Percentiles rank a stretch among this genome's conserved stretches.
Conservation (phyloP, 805 yeast genomes). For the Kluyveromyces aestuarii region DNA sequence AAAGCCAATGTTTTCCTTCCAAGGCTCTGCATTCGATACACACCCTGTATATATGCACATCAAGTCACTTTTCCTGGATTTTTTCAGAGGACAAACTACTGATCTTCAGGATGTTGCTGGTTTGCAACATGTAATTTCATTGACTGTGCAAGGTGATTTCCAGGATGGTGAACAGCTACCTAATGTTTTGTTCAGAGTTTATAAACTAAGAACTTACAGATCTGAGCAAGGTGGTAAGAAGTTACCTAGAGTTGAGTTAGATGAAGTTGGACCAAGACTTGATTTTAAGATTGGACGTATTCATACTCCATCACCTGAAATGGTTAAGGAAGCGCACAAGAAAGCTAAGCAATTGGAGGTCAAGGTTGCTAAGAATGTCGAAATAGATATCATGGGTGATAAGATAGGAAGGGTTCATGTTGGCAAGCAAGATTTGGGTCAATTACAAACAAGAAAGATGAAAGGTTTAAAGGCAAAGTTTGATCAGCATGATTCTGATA, state of each 20-base stretch:
- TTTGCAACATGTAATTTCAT: slow-evolving; percentile 78
- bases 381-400: slow-evolving; percentile 86
- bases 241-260: slow-evolving; percentile 87
- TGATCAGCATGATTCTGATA: slow-evolving; percentile 60
- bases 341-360: slow-evolving; percentile 75
- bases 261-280: slow-evolving; percentile 91
- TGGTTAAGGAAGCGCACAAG: slow-evolving; percentile 81
- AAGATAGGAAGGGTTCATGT: slow-evolving; percentile 93
- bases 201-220: slow-evolving; percentile 69
- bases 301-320: slow-evolving; percentile 71
- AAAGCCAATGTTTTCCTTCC: slow-evolving; percentile 90
- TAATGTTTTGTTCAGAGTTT: slow-evolving; percentile 80
- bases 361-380: slow-evolving; percentile 80
- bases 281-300: slow-evolving; percentile 89
- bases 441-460: slow-evolving; percentile 95
- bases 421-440: slow-evolving; percentile 86
- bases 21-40: slow-evolving; percentile 83
- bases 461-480: slow-evolving; percentile 87
- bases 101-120: slow-evolving; percentile 90
- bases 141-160: slow-evolving; percentile 68
- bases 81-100: slow-evolving; percentile 78
- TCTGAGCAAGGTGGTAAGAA: slow-evolving; percentile 62
- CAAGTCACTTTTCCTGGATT: slow-evolving; percentile 83
- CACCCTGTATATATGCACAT: slow-evolving; percentile 80
- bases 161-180: slow-evolving; percentile 68